These are phyloP conservation scores for Linnemannia schmuckeri DNA, from an alignment of 192 early-diverging fungal species.

Conservation along the genomic window DNA sequence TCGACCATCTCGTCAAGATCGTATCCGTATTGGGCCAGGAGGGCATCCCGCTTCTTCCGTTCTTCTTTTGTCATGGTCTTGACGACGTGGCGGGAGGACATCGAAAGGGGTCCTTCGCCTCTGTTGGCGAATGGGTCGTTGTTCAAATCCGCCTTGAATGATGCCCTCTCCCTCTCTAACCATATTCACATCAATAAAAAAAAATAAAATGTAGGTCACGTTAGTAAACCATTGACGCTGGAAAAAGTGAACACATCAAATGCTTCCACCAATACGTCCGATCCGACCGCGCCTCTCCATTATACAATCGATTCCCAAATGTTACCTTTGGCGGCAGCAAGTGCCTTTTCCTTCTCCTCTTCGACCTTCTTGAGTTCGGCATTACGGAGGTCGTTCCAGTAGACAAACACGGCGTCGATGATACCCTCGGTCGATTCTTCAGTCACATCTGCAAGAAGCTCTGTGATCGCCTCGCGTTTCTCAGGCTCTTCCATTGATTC, in stretches of 20 bases:
- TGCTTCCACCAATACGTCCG: no score
- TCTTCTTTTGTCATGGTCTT: slow-evolving; percentile 69
- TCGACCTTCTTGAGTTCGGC: slow-evolving; percentile 48
- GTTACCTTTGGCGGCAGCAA: slow-evolving; percentile 50
- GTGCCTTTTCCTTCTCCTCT: slow-evolving; percentile 55
- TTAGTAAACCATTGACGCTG: neutral
- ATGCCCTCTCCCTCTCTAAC: slow-evolving; percentile 38
- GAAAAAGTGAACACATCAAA: neutral
- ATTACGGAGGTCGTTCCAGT: slow-evolving; percentile 54
- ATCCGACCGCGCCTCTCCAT: neutral
- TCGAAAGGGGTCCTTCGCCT: slow-evolving; percentile 29
- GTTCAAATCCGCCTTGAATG: slow-evolving; percentile 25
- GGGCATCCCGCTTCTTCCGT: slow-evolving; percentile 60
- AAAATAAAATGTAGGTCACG: neutral
- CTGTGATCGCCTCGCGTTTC: slow-evolving; percentile 74
- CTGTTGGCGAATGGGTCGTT: slow-evolving; percentile 9
- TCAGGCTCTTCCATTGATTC: slow-evolving; percentile 75
- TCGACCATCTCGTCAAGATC: slow-evolving; percentile 72
- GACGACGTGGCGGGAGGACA: slow-evolving; percentile 42
- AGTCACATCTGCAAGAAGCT: slow-evolving; percentile 74
- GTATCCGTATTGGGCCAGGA: slow-evolving; percentile 73
- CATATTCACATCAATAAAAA: neutral
- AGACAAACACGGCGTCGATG: slow-evolving; percentile 59
- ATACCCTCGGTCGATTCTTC: slow-evolving; percentile 61
- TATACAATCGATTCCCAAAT: neutral